A percentile compares a stretch with the other conserved stretches of the same genome.
Conservation (phyloP, 345 rosid species). For the Syzygium grande region DNA sequence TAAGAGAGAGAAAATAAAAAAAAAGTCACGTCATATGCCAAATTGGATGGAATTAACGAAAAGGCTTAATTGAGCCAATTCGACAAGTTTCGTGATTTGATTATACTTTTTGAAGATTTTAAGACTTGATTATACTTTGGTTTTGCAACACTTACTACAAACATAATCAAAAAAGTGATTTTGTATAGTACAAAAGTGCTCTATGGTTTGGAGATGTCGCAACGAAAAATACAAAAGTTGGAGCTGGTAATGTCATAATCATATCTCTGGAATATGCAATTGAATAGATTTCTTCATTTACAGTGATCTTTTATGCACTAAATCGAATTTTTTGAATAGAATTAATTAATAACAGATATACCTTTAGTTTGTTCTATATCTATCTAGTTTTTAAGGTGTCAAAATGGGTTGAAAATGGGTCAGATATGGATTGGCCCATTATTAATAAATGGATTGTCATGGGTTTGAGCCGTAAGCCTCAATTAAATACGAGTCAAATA, state of each 20-base stretch:
- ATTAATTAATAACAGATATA: background rate
- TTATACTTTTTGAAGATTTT: accelerated
- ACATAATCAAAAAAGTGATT: background rate
- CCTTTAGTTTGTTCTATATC: background rate
- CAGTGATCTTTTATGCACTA: background rate
- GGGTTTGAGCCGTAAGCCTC: no score
- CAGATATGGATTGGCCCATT: no score
- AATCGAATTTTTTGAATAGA: background rate
- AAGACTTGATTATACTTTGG: background rate
- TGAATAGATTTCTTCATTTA: background rate
- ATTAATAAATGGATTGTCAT: no score
- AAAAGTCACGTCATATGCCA: background rate
- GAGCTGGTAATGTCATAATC: background rate
- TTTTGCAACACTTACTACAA: accelerated
- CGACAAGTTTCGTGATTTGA: background rate
- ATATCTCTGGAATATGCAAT: background rate
- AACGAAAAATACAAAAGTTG: background rate
- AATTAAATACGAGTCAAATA: no score
- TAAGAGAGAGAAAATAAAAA: background rate
- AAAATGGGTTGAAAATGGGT: no score
- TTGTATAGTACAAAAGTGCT: background rate
- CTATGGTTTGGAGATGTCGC: accelerated
- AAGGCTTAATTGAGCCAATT: background rate
- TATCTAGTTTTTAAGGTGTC: background rate
- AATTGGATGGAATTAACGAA: accelerated